Conservation (phyloP, 805 yeast species). For the Sugiyamaella qingdaonensis region DNA sequence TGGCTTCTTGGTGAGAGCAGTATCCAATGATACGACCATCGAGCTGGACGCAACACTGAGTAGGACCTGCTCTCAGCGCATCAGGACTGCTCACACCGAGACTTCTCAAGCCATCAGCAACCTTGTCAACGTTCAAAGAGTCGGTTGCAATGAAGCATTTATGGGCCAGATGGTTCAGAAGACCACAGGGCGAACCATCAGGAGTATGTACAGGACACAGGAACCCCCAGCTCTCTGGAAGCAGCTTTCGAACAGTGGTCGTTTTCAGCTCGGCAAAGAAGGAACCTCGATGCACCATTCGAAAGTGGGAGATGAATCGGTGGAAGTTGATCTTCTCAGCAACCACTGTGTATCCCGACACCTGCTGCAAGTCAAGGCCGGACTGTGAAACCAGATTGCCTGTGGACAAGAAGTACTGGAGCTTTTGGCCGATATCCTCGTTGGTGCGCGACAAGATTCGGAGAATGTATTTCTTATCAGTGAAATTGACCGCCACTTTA, state of each 20-base stretch:
- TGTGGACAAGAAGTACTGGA: constrained; percentile 91
- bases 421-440: constrained; percentile 90
- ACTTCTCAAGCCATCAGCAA: constrained; percentile 60
- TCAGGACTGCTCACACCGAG: constrained; percentile 73
- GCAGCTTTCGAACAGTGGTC: constrained; percentile 90
- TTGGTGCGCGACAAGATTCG: constrained; percentile 74
- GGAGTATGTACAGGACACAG: constrained; percentile 99
- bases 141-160: constrained; percentile 83
- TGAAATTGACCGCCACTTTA: constrained; percentile 73
- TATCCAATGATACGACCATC: constrained; percentile 93
- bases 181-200: constrained; percentile 99
- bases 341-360: constrained; percentile 95
- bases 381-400: constrained; percentile 97
- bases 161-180: constrained; percentile 93
- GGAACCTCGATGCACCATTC: constrained; percentile 99
- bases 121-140: constrained; percentile 65
- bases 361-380: constrained; percentile 96
- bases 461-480: constrained; percentile 76
- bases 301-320: constrained; percentile 95
- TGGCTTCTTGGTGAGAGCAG: constrained; percentile 87
- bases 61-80: constrained; percentile 81
- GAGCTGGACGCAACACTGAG: constrained; percentile 82
- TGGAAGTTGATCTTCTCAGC: constrained; percentile 98
- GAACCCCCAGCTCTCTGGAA: constrained; percentile 99
- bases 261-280: constrained; percentile 98